These are phyloP conservation scores for Podospora bellae-mahoneyi DNA, from an alignment of 495 filamentous ascomycete genomes.

Conservation along the genomic window DNA sequence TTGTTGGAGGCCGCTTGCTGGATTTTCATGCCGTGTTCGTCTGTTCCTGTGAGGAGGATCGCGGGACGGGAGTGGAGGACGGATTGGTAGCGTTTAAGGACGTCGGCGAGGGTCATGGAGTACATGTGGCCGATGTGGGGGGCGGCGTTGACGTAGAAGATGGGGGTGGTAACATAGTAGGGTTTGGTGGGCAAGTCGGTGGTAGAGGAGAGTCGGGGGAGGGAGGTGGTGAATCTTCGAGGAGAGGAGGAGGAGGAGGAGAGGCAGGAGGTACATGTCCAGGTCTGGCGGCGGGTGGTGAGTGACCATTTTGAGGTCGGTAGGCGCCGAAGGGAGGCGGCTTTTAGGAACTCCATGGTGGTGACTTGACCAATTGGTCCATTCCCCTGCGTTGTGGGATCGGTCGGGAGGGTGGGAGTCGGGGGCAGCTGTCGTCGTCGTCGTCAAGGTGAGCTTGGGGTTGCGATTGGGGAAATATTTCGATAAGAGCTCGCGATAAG, in stretches of 20 bases:
- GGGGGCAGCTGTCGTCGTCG: neutral
- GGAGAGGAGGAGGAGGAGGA: conserved; percentile 8
- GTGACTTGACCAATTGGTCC: conserved; percentile 5
- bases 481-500: conserved; percentile 1
- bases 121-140: conserved; percentile 96
- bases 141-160: conserved; percentile 98
- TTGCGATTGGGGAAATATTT: neutral
- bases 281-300: conserved; percentile 17
- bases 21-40: conserved; percentile 98
- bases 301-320: conserved; percentile 15
- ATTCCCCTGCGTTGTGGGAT: neutral
- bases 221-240: conserved; percentile 7
- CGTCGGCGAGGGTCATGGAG: conserved; percentile 84
- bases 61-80: conserved; percentile 61
- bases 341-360: conserved; percentile 24
- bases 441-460: neutral
- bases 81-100: conserved; percentile 89
- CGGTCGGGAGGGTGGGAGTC: neutral
- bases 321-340: conserved; percentile 24
- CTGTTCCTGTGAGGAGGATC: conserved; percentile 85
- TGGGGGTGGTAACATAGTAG: conserved; percentile 93
- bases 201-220: conserved; percentile 15
- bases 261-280: conserved; percentile 23
- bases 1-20: conserved; percentile 75
- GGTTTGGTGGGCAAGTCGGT: conserved; percentile 58